phyloP scores from a whole-genome alignment of 257 asterid species.

The Knoxia roxburghii region DNA sequence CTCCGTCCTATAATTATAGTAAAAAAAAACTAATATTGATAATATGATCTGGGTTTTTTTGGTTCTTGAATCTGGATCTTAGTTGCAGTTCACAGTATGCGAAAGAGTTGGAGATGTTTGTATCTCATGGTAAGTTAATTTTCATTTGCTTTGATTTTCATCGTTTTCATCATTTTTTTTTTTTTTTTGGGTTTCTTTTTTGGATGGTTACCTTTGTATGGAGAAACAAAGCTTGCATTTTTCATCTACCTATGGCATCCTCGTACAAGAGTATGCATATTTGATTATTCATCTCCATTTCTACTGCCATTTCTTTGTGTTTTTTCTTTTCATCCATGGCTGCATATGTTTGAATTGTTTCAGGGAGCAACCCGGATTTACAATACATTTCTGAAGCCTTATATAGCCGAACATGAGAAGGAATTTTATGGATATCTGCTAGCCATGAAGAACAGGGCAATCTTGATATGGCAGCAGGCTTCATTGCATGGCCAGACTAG shows the following conservation, averaged over 20 bases:
- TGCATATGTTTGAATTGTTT: not conserved
- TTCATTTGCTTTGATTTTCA: too few relatives aligned
- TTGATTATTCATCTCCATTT: too few relatives aligned
- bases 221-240: conserved; percentile 54
- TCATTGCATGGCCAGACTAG: conserved; percentile 25
- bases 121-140: conserved; percentile 34
- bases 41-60: too few relatives aligned
- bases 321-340: too few relatives aligned
- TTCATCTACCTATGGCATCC: conserved; percentile 58
- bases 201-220: conserved; percentile 52
- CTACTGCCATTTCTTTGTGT: too few relatives aligned
- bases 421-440: conserved; percentile 40
- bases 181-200: not conserved
- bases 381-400: conserved; percentile 35
- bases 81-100: conserved; percentile 32
- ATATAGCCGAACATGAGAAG: conserved; percentile 33
- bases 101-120: conserved; percentile 48
- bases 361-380: conserved; percentile 44
- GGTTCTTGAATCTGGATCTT: conserved; percentile 32
- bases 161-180: not conserved
- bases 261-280: conserved; percentile 35
- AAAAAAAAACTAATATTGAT: too few relatives aligned
- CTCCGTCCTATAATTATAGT: too few relatives aligned
- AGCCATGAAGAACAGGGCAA: conserved; percentile 25
- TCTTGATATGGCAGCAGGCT: conserved; percentile 33